Evolutionary conservation across 257 asterid genomes (phyloP).

Genomic region (Penstemon davidsonii): DNA sequence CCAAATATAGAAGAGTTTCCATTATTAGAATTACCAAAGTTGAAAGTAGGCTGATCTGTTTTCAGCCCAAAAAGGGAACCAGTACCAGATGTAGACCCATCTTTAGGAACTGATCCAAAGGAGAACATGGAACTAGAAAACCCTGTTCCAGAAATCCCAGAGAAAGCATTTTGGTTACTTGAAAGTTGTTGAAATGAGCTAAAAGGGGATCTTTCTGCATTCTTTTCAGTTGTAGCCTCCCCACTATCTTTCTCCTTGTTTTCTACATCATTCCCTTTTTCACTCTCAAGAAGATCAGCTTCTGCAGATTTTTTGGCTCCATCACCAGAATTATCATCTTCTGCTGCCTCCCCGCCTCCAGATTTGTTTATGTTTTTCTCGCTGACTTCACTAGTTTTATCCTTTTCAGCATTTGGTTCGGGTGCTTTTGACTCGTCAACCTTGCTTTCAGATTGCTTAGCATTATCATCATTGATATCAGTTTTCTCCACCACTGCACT

Average conservation of each 20-base stretch:
- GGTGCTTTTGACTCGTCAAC: conserved; percentile 28
- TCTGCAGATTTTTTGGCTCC: conserved; percentile 38
- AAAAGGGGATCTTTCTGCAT: conserved; percentile 53
- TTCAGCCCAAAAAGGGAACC: conserved; percentile 40
- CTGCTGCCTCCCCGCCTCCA: conserved; percentile 37
- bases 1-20: conserved; percentile 41
- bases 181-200: conserved; percentile 80
- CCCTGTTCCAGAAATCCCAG: conserved; percentile 86
- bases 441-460: conserved; percentile 33
- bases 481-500: conserved; percentile 29
- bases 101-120: conserved; percentile 64
- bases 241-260: conserved; percentile 13
- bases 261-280: not conserved
- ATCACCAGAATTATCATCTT: conserved; percentile 28
- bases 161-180: conserved; percentile 84
- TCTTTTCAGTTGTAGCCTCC: conserved; percentile 40
- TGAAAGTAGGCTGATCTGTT: conserved; percentile 38
- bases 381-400: conserved; percentile 19
- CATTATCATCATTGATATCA: conserved; percentile 26
- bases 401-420: conserved; percentile 34
- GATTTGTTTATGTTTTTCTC: conserved; percentile 19
- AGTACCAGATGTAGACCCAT: conserved; percentile 44
- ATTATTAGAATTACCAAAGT: conserved; percentile 48
- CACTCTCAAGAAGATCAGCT: conserved; percentile 18
- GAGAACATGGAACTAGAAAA: conserved; percentile 73